phyloP scores from a whole-genome alignment of 23 red algal species.

The Gracilariopsis chorda region DNA sequence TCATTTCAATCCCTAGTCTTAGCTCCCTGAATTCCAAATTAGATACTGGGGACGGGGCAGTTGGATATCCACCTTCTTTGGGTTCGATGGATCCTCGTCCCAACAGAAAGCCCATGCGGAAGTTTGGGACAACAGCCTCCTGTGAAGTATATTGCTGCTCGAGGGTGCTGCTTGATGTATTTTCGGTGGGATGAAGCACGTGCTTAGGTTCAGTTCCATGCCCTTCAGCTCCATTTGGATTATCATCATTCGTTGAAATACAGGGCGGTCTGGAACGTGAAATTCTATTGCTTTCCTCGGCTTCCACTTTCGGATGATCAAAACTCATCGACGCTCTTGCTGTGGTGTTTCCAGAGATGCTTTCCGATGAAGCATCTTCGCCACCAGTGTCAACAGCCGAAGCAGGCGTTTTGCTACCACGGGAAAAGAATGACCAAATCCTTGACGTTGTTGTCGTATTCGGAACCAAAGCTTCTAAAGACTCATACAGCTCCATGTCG shows the following conservation, averaged over 20 bases:
- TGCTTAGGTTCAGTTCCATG: not conserved
- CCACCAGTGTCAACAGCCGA: not conserved
- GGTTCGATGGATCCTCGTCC: constrained; percentile 46
- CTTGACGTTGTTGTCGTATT: constrained; percentile 7
- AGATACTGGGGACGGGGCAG: constrained; percentile 26
- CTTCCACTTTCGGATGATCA: not conserved
- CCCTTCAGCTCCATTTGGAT: not conserved
- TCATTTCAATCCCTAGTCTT: constrained; percentile 52
- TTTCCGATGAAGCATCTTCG: not conserved
- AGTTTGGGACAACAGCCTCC: constrained; percentile 42
- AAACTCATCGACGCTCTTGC: not conserved
- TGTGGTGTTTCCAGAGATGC: not conserved
- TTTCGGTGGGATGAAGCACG: not conserved
- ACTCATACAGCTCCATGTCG: constrained; percentile 6
- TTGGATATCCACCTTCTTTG: constrained; percentile 40
- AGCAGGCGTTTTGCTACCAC: not conserved
- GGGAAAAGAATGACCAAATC: constrained; percentile 71
- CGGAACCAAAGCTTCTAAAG: not conserved
- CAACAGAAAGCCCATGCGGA: constrained; percentile 65
- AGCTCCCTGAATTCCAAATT: constrained; percentile 66
- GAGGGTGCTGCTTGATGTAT: not conserved
- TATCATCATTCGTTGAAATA: constrained; percentile 8
- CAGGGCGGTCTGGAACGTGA: not conserved
- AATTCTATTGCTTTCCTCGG: not conserved
- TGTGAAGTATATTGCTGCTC: not conserved